These are phyloP conservation scores for Barnettozyma pratensis DNA, from an alignment of 805 yeast species.

Conservation along the genomic window DNA sequence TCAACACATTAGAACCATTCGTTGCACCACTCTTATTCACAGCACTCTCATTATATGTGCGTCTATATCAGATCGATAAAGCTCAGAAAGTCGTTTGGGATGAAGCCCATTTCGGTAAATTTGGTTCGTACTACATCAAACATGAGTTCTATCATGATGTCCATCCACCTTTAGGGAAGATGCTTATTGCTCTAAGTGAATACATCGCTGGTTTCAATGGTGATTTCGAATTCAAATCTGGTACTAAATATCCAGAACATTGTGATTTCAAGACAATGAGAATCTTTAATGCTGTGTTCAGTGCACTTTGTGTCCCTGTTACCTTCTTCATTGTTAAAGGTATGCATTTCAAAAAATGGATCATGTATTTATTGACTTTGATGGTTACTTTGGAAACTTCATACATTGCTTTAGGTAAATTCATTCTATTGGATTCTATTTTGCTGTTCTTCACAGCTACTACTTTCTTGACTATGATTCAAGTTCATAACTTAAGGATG, in stretches of 20 bases:
- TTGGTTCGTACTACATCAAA: slow-evolving; percentile 73
- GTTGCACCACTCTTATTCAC: slow-evolving; percentile 42
- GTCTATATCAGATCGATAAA: slow-evolving; percentile 54
- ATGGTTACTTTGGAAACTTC: slow-evolving; percentile 65
- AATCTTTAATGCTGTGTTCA: slow-evolving; percentile 62
- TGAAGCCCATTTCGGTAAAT: slow-evolving; percentile 87
- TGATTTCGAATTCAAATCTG: slow-evolving; percentile 68
- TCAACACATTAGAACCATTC: slow-evolving; percentile 11
- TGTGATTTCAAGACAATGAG: slow-evolving; percentile 64
- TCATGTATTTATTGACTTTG: slow-evolving; percentile 56
- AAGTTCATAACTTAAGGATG: slow-evolving; percentile 43
- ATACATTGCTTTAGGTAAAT: slow-evolving; percentile 65
- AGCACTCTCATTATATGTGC: slow-evolving; percentile 42
- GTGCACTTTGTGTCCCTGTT: slow-evolving; percentile 61
- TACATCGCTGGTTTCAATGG: slow-evolving; percentile 81
- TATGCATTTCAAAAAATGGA: slow-evolving; percentile 43
- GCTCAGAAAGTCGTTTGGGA: slow-evolving; percentile 75
- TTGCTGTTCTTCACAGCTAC: slow-evolving; percentile 69
- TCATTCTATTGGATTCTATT: slow-evolving; percentile 74
- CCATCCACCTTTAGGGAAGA: slow-evolving; percentile 83
- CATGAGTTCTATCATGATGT: slow-evolving; percentile 84
- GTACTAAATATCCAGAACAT: slow-evolving; percentile 56
- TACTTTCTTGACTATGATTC: slow-evolving; percentile 56
- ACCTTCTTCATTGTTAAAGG: slow-evolving; percentile 67
- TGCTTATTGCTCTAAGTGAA: slow-evolving; percentile 75